phyloP scores from a whole-genome alignment of 495 filamentous ascomycete species.

The Saxispiralis lemnorum region DNA sequence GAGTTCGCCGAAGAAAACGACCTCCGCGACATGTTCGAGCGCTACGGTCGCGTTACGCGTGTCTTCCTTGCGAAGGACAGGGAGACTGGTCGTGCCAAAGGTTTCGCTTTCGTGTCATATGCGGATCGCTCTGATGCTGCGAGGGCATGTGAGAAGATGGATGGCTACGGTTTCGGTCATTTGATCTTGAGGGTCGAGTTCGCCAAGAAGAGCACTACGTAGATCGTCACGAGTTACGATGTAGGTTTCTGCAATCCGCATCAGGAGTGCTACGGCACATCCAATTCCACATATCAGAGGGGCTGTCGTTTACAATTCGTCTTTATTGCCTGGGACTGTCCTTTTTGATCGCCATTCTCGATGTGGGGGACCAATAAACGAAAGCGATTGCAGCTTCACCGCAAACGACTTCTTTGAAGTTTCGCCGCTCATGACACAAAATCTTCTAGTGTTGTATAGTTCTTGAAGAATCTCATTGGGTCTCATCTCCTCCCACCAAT shows the following conservation, averaged over 20 bases:
- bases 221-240: background rate
- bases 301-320: no score
- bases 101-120: constrained; percentile 96
- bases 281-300: no score
- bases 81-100: constrained; percentile 86
- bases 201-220: constrained; percentile 23
- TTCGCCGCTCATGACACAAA: no score
- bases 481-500: no score
- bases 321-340: no score
- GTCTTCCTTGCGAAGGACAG: constrained; percentile 95
- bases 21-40: constrained; percentile 90
- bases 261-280: no score
- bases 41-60: constrained; percentile 86
- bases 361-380: no score
- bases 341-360: no score
- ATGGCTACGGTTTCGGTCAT: constrained; percentile 46
- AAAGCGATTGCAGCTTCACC: no score
- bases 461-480: no score
- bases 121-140: constrained; percentile 73
- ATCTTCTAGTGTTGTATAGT: no score
- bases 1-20: constrained; percentile 93
- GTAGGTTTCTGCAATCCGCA: background rate
- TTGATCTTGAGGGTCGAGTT: constrained; percentile 29
- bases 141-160: constrained; percentile 89
- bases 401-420: no score